Evolutionary conservation across 2,329 filamentous ascomycete genomes (phyloP).

Genomic region (Ophiostoma quercus): DNA sequence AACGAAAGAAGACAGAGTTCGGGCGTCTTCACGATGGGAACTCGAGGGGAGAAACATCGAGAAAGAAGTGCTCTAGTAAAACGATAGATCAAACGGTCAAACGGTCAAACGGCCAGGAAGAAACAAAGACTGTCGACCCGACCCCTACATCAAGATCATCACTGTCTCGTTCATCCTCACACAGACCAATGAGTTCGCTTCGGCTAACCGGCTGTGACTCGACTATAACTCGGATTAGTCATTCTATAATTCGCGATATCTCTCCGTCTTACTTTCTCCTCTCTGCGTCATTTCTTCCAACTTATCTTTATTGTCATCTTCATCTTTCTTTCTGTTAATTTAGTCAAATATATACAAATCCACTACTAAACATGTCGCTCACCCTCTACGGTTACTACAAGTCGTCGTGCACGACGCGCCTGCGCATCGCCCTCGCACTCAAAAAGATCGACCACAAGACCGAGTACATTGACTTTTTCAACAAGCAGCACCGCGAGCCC

Average conservation of each 20-base stretch:
- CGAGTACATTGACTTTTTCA: constrained; percentile 49
- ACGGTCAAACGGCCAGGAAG: too few species aligned
- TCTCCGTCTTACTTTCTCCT: neutral
- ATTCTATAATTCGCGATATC: neutral
- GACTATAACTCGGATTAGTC: neutral
- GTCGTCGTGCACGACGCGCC: constrained; percentile 57
- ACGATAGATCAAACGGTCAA: too few species aligned
- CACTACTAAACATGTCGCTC: constrained; percentile 52
- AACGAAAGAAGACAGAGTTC: too few species aligned
- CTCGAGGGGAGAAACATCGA: too few species aligned
- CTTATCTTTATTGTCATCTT: neutral
- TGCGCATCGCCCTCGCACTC: constrained; percentile 55
- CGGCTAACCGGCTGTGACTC: too few species aligned
- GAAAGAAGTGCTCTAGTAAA: too few species aligned
- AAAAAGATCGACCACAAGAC: constrained; percentile 48
- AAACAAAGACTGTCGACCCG: too few species aligned
- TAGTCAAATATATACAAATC: too few species aligned
- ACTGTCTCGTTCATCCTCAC: too few species aligned
- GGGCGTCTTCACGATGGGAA: too few species aligned
- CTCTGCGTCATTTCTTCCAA: neutral
- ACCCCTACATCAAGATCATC: too few species aligned
- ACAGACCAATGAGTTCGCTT: too few species aligned
- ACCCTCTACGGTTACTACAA: constrained; percentile 56
- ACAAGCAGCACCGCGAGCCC: constrained; percentile 45
- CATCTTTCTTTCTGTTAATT: neutral